A percentile compares a stretch with the other conserved stretches of the same genome.
Evolutionary conservation across 1,284 basidiomycete species (phyloP).

Genomic region (Salmacisia buchloeana): DNA sequence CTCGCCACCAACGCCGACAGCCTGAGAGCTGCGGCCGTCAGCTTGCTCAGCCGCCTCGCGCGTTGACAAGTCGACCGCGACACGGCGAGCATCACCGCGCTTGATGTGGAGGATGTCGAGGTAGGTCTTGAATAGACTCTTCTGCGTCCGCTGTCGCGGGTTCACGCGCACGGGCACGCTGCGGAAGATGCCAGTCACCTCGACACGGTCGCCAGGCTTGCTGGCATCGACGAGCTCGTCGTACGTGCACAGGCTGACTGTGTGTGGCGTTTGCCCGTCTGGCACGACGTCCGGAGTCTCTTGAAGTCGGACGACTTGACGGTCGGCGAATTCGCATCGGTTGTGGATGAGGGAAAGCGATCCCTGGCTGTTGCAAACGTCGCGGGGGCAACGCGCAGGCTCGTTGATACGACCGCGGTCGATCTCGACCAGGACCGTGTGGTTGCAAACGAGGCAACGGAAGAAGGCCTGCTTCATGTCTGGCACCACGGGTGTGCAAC

Average conservation of each 20-base stretch:
- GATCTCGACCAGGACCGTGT: slow-evolving; percentile 90
- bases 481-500: slow-evolving; percentile 93
- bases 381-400: slow-evolving; percentile 81
- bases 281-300: slow-evolving; percentile 97
- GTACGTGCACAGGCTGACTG: slow-evolving; percentile 89
- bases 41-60: slow-evolving; percentile 53
- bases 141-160: slow-evolving; percentile 81
- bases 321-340: slow-evolving; percentile 88
- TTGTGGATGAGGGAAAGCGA: slow-evolving; percentile 95
- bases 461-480: slow-evolving; percentile 99
- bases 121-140: slow-evolving; percentile 94
- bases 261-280: slow-evolving; percentile 96
- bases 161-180: slow-evolving; percentile 90
- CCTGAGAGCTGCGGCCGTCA: slow-evolving; percentile 55
- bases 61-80: slow-evolving; percentile 76
- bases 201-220: slow-evolving; percentile 88
- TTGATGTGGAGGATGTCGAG: slow-evolving; percentile 90
- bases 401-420: slow-evolving; percentile 93
- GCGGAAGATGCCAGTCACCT: slow-evolving; percentile 89
- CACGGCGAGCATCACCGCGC: slow-evolving; percentile 63
- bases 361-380: slow-evolving; percentile 77
- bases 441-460: slow-evolving; percentile 90
- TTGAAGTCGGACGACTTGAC: slow-evolving; percentile 89
- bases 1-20: slow-evolving; percentile 77
- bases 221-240: slow-evolving; percentile 92